Base-by-base conservation (phyloP, 345 rosid genomes). In the Sonneratia alba region DNA sequence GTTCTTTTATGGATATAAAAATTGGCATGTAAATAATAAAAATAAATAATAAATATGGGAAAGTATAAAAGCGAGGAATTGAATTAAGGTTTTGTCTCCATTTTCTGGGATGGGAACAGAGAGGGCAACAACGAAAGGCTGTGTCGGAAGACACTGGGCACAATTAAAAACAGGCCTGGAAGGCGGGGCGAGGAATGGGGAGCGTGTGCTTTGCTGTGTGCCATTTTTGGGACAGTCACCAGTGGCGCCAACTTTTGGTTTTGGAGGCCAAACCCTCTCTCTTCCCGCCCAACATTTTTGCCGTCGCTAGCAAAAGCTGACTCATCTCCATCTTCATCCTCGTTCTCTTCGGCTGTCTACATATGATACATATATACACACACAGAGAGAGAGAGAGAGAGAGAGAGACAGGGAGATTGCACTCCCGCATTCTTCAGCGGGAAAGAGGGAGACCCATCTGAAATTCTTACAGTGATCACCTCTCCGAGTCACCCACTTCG, bases 191-290 rank as follows among this genome's bases (percentile, higher is more conserved):
- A n/a, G n/a, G n/a, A n/a, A n/a, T n/a, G 24, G 9, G n/a, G 68
- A 36, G 59, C 22, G 70, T 11, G 68, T 66, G 45, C 1, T 19
- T 21, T 1, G 43, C 12, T 18, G n/a, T 7, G 68, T 37, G 14
- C 40, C 1, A 57, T 27, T 69, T 69, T 69, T 36, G 59, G 59
- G 51, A 47, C 13, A 6, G 51, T 47, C 51, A n/a, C 70, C 61
- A 42, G 15, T 57, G 73, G 73, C 73, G 73, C 73, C 73, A 71
- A 71, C 66, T 71, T 71, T 71, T 71, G 73, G 73, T 59, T 71
- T 71, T 71, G 37, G 53, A 51, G 67, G 49, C 67, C 22, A 19
- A 59, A 53, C 66, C 40, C 66, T 47, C 37, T 42, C 56, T 49
- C 62, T 36, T 34, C 32, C 0, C 59, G 59, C 71, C 71, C 57